Base-by-base conservation (phyloP, 305 asterid genomes). In the Nicotiana rustica region DNA sequence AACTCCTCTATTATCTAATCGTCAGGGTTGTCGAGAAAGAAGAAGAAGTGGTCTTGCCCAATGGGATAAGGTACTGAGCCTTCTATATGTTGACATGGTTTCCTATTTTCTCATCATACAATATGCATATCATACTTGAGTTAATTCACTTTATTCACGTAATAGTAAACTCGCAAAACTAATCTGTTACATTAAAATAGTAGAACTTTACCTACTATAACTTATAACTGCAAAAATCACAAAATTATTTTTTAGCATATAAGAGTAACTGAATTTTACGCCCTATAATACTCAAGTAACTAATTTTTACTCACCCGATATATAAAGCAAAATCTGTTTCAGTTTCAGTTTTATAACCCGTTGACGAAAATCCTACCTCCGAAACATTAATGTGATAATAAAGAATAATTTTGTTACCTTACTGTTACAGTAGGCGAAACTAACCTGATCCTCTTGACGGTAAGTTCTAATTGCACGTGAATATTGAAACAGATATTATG, bases 11-110 rank as follows among this genome's bases (percentile, higher is more conserved):
- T 44, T 21, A 38, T 77, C n/a, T 29, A 8, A 60, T 29, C 4
- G 36, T 60, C 91, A 94, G 97, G 86, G 97, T 92, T 70, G 97
- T 92, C n/a, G 97, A 92, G 78, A 90, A 90, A 85, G 91, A 89
- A 88, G 97, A 91, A 86, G 98, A 93, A 88, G 92, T 92, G 14
- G 87, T 89, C 47, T 83, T 94, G 88, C 92, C 97, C 56, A 93
- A 92, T 85, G 98, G 98, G 38, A 92, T 92, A 83, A 92, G 93
- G 94, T 91, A 88, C 59, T 5, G 36, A 41, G 18, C 0, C 35
- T 70, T 5, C 19, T 70, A 10, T 31, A 31, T 31, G 35, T 31
- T 33, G 36, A 33, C 36, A 33, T 33, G 36, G 36, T 33, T 33
- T 33, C 36, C 5, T 33, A 4, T 33, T 33, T 33, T 33, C 36